phyloP scores from a whole-genome alignment of 805 yeast genomes.

The Pichia scutulata region DNA sequence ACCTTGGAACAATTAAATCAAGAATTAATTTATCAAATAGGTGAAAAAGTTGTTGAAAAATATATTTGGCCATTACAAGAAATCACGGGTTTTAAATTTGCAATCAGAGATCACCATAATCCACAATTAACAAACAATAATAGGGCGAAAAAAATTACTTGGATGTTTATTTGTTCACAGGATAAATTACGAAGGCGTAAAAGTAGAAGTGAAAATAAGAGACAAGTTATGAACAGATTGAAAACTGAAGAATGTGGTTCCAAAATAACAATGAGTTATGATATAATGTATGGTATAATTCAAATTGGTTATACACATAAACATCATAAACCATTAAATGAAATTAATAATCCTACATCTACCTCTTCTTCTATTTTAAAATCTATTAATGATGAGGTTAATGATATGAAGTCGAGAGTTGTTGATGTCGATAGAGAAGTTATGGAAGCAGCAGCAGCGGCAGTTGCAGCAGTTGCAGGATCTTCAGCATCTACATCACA shows the following conservation, averaged over 20 bases:
- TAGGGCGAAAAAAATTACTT: slow-evolving; percentile 33
- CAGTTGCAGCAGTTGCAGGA: not conserved
- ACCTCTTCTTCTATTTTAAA: not conserved
- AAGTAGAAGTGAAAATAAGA: slow-evolving; percentile 33
- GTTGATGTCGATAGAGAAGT: slow-evolving; percentile 10
- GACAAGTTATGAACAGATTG: slow-evolving; percentile 32
- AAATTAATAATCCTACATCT: slow-evolving; percentile 2
- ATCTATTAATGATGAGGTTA: not conserved
- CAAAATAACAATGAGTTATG: slow-evolving; percentile 32
- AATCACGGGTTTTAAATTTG: slow-evolving; percentile 35
- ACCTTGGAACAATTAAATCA: slow-evolving; percentile 25
- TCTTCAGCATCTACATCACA: not conserved
- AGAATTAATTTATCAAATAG: slow-evolving; percentile 28
- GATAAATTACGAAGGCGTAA: slow-evolving; percentile 36
- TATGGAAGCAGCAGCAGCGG: slow-evolving; percentile 9
- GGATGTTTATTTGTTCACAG: slow-evolving; percentile 40
- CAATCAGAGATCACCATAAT: slow-evolving; percentile 39
- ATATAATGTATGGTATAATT: slow-evolving; percentile 31
- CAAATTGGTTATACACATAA: slow-evolving; percentile 33
- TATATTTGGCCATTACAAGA: slow-evolving; percentile 35
- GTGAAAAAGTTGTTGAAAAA: slow-evolving; percentile 29
- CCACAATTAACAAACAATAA: slow-evolving; percentile 23
- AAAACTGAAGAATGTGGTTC: slow-evolving; percentile 37
- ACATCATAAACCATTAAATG: slow-evolving; percentile 29
- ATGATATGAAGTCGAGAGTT: not conserved